Conservation (phyloP, 805 yeast species). For the Pichia kluyveri region DNA sequence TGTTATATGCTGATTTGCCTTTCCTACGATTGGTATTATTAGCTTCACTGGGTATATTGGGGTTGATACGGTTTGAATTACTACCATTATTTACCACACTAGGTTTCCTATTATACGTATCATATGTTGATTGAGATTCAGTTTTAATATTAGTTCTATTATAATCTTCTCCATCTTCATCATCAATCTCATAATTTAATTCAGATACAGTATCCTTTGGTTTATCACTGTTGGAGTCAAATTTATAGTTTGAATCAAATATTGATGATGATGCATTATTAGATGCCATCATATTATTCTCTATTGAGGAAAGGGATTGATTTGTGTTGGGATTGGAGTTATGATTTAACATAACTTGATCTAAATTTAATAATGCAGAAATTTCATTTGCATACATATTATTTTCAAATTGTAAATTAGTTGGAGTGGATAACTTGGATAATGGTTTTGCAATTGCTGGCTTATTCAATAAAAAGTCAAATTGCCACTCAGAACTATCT, state of each 20-base stretch:
- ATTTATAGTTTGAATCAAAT: not conserved
- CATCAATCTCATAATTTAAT: not conserved
- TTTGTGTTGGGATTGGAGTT: not conserved
- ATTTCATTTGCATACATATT: not conserved
- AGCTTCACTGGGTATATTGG: too few species aligned
- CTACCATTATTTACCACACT: too few species aligned
- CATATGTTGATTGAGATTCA: too few species aligned
- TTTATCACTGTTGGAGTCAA: not conserved
- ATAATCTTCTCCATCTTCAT: not conserved
- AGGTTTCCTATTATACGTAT: too few species aligned
- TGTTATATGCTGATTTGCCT: too few species aligned
- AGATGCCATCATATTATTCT: not conserved
- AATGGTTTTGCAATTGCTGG: not conserved
- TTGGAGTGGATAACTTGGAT: not conserved
- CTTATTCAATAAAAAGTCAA: slow-evolving; percentile 6
- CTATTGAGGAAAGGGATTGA: not conserved
- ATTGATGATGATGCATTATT: not conserved
- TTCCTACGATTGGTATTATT: too few species aligned
- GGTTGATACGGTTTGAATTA: too few species aligned
- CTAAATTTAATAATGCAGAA: not conserved
- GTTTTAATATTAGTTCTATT: not conserved
- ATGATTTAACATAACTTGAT: not conserved
- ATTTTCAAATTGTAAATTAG: not conserved
- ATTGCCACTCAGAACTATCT: not conserved
- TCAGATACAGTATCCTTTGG: not conserved